These are phyloP conservation scores for Xylaria sp. DNA, from an alignment of 2,329 filamentous ascomycete species.

Conservation along the genomic window DNA sequence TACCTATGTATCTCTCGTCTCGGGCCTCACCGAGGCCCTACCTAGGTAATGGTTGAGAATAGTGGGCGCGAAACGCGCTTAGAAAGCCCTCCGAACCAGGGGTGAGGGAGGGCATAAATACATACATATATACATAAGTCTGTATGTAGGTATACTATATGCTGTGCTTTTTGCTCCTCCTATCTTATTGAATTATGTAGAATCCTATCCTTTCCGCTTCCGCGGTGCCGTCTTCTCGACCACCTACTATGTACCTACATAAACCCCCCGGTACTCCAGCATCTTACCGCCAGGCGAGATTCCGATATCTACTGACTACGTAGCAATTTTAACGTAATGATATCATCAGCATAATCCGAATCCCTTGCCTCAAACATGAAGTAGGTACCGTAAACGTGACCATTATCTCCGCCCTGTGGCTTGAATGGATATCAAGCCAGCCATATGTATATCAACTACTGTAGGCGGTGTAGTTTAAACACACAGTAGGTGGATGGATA, in stretches of 20 bases:
- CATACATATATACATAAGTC: not conserved
- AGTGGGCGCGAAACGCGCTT: constrained; percentile 30
- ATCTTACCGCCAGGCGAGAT: constrained; percentile 11
- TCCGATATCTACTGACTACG: not conserved
- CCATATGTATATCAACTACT: not conserved
- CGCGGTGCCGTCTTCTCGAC: constrained; percentile 4
- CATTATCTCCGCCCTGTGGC: not conserved
- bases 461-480: not conserved
- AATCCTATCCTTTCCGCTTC: constrained; percentile 22
- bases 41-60: not conserved
- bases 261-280: not conserved
- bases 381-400: not conserved
- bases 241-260: not conserved
- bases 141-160: not conserved
- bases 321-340: not conserved
- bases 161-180: not conserved
- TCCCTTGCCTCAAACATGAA: not conserved
- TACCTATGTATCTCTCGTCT: constrained; percentile 1
- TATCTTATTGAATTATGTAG: not conserved
- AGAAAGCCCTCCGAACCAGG: not conserved
- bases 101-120: not conserved
- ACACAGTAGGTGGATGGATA: not conserved
- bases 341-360: not conserved
- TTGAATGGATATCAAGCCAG: not conserved
- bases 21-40: constrained; percentile 2